A percentile compares a stretch with the other conserved stretches of the same genome.
phyloP scores from a whole-genome alignment of 192 early-diverging fungal genomes.

The Backusella liffmaniae region DNA sequence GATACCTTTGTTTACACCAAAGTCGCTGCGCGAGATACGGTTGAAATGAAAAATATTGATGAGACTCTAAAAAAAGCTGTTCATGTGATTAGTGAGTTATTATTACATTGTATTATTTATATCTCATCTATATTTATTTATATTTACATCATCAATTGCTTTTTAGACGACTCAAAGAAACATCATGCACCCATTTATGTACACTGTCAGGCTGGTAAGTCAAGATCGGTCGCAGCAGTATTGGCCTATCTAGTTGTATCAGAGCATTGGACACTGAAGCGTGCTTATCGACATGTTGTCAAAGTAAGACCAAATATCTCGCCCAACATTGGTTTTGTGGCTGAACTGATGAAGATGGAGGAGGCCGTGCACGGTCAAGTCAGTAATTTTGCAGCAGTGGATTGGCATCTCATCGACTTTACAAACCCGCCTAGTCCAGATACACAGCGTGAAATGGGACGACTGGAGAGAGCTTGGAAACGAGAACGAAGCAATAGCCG shows the following conservation, averaged over 20 bases:
- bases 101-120: not conserved
- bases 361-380: constrained; percentile 51
- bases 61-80: constrained; percentile 58
- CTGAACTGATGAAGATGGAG: constrained; percentile 67
- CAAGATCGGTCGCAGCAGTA: constrained; percentile 66
- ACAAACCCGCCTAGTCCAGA: constrained; percentile 17
- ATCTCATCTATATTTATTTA: not conserved
- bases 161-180: constrained; percentile 31
- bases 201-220: constrained; percentile 76
- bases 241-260: constrained; percentile 64
- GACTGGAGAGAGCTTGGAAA: constrained; percentile 18
- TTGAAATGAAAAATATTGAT: constrained; percentile 67
- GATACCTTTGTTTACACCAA: constrained; percentile 38
- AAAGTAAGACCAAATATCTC: constrained; percentile 64
- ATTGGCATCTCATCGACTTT: constrained; percentile 22
- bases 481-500: not conserved
- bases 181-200: constrained; percentile 61
- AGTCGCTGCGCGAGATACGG: constrained; percentile 60
- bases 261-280: constrained; percentile 60
- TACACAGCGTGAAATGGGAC: constrained; percentile 16
- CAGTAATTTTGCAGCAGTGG: constrained; percentile 32
- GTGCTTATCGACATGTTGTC: constrained; percentile 66
- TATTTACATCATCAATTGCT: not conserved
- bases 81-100: constrained; percentile 61
- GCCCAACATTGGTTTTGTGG: constrained; percentile 78